Evolutionary conservation across 257 asterid genomes (phyloP), one percentile per base, ranked within the genome.

Genomic region (Primulina huaijiensis): DNA sequence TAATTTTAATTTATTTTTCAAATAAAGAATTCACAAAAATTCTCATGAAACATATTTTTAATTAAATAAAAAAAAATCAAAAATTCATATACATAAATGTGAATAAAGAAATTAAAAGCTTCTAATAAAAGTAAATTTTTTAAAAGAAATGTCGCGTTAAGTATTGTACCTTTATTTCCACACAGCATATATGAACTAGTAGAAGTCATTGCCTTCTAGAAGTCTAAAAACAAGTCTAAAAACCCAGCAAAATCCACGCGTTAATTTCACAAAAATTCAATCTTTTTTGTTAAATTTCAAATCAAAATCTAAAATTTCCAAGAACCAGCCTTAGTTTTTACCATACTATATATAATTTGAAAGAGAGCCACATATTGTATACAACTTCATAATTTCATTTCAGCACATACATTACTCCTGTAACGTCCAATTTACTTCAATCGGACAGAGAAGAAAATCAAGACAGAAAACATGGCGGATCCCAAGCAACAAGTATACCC

Each of bases 401-500:
- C 73, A n/a, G 8, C 43, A 8, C 43, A 8, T 8, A 7, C 43
- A 35, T 35, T 35, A 35, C 11, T 35, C 9, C 30, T 27, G 30
- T 27, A 27, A 27, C 29, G 23, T 21, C 25, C 25, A 23, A 23
- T 23, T 23, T 23, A 23, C 25, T 23, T 23, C 25, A 23, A 23
- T 23, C 25, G 3, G 3, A 27, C 3, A 27, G 3, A 27, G 30
- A 27, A 27, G 30, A 27, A 27, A 27, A 27, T 2, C 30, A 27
- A 27, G 30, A 27, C 5, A 25, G 9, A 5, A 69, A 6, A 58
- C 3, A 82, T 82, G 86, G 76, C 79, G 29, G 78, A 68, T 3
- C 17, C 50, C 5, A 82, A 74, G 65, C 40, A 77, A 4, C 85
- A 81, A 53, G 82, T 79, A 10, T 74, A 78, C 71, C 88, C 87